Conservation (phyloP, 257 asterid genomes). For the Osmanthus fragrans region DNA sequence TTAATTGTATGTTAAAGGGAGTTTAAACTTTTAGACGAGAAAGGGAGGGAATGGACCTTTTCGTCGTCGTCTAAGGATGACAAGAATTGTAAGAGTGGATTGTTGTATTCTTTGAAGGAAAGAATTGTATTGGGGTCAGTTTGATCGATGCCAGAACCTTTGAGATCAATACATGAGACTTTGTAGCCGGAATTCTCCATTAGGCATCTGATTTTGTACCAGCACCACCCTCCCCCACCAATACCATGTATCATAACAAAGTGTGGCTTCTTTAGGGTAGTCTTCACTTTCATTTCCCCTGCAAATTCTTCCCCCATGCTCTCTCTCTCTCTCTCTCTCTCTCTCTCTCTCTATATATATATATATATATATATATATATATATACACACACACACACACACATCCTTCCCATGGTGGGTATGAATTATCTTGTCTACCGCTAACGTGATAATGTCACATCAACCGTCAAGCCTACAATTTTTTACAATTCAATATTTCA, state of each 20-base stretch:
- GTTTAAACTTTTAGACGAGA: not conserved
- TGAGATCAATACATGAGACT: constrained; percentile 84
- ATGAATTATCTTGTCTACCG: too few species aligned
- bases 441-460: too few species aligned
- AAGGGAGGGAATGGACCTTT: constrained; percentile 39
- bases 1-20: too few species aligned
- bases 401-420: too few species aligned
- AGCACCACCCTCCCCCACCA: constrained; percentile 80
- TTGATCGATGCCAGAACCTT: constrained; percentile 61
- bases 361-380: too few species aligned
- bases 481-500: too few species aligned
- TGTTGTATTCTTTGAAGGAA: constrained; percentile 60
- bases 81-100: constrained; percentile 67
- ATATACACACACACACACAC: too few species aligned
- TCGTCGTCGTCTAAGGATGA: constrained; percentile 42
- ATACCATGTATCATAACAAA: constrained; percentile 85
- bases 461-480: too few species aligned
- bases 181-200: constrained; percentile 70
- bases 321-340: not conserved
- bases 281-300: not conserved
- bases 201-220: constrained; percentile 71
- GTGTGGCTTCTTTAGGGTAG: constrained; percentile 32
- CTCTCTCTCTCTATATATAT: not conserved
- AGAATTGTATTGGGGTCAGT: constrained; percentile 60
- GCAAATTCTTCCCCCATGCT: constrained; percentile 27